Percentiles rank a stretch among this genome's conserved stretches.
Conservation (phyloP, 2,329 filamentous ascomycete species). For the Fusarium tanahbumbuense region DNA sequence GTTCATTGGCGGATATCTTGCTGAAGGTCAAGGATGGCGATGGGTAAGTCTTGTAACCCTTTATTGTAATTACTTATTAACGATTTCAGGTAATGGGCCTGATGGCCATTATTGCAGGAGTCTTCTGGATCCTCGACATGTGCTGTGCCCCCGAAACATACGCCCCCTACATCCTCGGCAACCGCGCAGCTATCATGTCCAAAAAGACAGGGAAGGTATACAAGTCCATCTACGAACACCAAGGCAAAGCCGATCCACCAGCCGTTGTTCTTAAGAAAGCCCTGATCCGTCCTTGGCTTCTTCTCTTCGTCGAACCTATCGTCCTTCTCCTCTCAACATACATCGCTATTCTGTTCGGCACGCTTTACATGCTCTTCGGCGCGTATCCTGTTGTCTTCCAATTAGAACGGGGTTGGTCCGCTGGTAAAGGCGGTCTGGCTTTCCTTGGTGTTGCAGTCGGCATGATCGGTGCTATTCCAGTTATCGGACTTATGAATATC, state of each 20-base stretch:
- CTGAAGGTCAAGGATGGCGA: slow-evolving; percentile 69
- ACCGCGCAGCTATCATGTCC: slow-evolving; percentile 62
- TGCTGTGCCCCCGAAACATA: slow-evolving; percentile 69
- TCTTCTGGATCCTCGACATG: slow-evolving; percentile 66
- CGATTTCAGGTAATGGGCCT: slow-evolving; percentile 65
- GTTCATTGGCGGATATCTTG: slow-evolving; percentile 71
- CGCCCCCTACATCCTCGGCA: slow-evolving; percentile 65
- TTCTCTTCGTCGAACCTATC: slow-evolving; percentile 75
- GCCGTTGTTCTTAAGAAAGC: slow-evolving; percentile 64
- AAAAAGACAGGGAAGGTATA: slow-evolving; percentile 66
- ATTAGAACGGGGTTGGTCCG: slow-evolving; percentile 64
- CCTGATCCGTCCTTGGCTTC: slow-evolving; percentile 70
- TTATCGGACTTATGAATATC: slow-evolving; percentile 64
- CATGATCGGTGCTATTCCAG: slow-evolving; percentile 66
- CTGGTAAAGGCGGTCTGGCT: slow-evolving; percentile 68
- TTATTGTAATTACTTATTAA: background rate
- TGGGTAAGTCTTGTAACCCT: slow-evolving; percentile 51
- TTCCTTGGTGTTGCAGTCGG: slow-evolving; percentile 75
- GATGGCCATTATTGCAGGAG: slow-evolving; percentile 69
- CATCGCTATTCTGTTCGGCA: slow-evolving; percentile 68
- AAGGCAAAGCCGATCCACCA: slow-evolving; percentile 56
- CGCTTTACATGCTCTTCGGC: slow-evolving; percentile 65
- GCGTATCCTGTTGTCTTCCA: slow-evolving; percentile 73
- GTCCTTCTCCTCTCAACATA: slow-evolving; percentile 72
- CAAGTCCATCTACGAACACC: slow-evolving; percentile 59